Base-by-base conservation (phyloP, 2,329 filamentous ascomycete species). In the Teratosphaeria epicoccoides region DNA sequence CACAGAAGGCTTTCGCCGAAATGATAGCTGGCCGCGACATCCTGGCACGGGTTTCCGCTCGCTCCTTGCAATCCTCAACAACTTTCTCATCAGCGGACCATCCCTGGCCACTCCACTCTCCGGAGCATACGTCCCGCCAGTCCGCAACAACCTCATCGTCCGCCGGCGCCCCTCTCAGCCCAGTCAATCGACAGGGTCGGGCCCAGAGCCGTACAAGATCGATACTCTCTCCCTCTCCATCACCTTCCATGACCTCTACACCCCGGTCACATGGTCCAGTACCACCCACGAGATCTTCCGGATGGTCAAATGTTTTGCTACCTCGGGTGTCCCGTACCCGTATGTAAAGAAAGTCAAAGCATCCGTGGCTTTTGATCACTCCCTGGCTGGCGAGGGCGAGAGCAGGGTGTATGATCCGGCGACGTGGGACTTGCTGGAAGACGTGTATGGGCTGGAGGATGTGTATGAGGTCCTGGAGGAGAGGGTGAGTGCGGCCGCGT, bases 1-100 rank as follows among this genome's bases (percentile, higher is more conserved):
- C 47, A 57, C 60, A 2, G 62, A 64, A 55, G 53, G 56, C 4
- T 64, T 63, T 37, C 52, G 50, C 10, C 25, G 51, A 2, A 56
- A 57, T n/a, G 55, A 57, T n/a, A 49, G 54, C 33, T 55, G 52
- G 56, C 55, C 57, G 2, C 46, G 53, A 10, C 58, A 54, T 26
- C 55, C 56, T 6, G 55, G 57, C 12, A 49, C 52, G 4, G 51
- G 52, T 1, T 59, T 59, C 23, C 46, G 53, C 20, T 45, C 50
- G 2, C 52, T 64, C 3, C 52, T 60, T 23, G 53, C 49, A 9
- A 54, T 63, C 17, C 52, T 62, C 6, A 59, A 54, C 26, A 53
- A 53, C n/a, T 58, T 61, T 50, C 43, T 64, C 1, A 52, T 50
- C 45, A 48, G 48, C 14, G 62, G 61, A 4, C 60, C 60, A 4